phyloP scores from a whole-genome alignment of 78 protist species.

The Cavenderia fasciculata region DNA sequence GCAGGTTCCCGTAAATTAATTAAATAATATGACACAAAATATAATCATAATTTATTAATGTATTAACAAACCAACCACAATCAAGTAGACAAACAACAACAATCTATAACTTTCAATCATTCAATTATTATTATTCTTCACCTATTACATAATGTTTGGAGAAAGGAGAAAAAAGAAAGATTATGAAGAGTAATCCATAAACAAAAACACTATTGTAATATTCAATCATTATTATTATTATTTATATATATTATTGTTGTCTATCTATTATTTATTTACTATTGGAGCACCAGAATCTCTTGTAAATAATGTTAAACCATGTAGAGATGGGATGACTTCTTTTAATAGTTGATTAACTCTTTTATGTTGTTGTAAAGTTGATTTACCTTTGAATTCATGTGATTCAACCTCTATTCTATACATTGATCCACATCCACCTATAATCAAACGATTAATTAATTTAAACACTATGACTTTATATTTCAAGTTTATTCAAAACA shows the following conservation, averaged over 20 bases:
- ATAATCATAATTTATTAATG: neutral
- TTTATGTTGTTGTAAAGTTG: constrained; percentile 41
- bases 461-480: neutral
- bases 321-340: constrained; percentile 49
- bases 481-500: neutral
- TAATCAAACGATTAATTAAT: neutral
- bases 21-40: neutral
- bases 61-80: too few relatives aligned
- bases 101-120: too few relatives aligned
- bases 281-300: neutral
- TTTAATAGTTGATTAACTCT: constrained; percentile 33
- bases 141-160: too few relatives aligned
- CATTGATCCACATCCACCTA: constrained; percentile 78
- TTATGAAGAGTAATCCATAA: too few relatives aligned
- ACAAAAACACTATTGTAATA: neutral
- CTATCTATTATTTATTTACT: too few relatives aligned
- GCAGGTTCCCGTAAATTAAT: constrained; percentile 64
- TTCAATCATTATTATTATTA: neutral
- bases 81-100: too few relatives aligned
- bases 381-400: constrained; percentile 14
- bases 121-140: too few relatives aligned
- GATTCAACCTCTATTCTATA: constrained; percentile 42
- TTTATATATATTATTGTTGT: too few relatives aligned
- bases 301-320: constrained; percentile 56
- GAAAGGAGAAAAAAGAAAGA: too few relatives aligned